Conservation (phyloP, 495 filamentous ascomycete genomes). For the Massariosphaeria phaeospora region DNA sequence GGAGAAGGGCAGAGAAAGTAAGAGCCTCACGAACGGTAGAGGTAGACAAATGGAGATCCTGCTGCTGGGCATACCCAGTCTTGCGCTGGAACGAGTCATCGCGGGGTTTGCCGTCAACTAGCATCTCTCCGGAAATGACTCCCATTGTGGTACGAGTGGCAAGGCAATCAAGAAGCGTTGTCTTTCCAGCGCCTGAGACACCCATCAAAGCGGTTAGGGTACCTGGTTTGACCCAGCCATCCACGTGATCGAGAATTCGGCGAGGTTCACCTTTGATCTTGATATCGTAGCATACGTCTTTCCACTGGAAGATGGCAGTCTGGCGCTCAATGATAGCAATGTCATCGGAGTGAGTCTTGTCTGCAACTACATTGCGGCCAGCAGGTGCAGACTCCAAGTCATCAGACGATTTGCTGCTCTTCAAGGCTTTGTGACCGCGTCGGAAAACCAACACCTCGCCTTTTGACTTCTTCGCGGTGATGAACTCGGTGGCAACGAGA, state of each 20-base stretch:
- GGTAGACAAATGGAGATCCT: constrained; percentile 84
- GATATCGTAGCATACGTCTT: constrained; percentile 80
- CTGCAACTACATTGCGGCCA: constrained; percentile 44
- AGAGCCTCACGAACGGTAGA: constrained; percentile 84
- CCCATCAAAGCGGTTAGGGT: constrained; percentile 88
- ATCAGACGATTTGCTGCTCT: constrained; percentile 52
- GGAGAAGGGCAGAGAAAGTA: constrained; percentile 74
- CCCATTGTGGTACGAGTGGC: constrained; percentile 81
- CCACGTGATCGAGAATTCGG: constrained; percentile 75
- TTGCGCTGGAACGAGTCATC: constrained; percentile 85
- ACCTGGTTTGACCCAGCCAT: constrained; percentile 89
- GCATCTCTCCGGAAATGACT: constrained; percentile 77
- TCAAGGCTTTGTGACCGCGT: constrained; percentile 61
- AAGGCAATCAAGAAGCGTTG: constrained; percentile 65
- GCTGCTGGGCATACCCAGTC: constrained; percentile 93
- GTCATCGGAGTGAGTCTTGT: constrained; percentile 47
- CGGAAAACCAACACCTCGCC: constrained; percentile 87
- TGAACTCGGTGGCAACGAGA: constrained; percentile 66
- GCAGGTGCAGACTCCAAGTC: constrained; percentile 44
- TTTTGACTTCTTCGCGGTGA: constrained; percentile 74
- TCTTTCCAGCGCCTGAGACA: constrained; percentile 67
- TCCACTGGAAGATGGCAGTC: constrained; percentile 80
- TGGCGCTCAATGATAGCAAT: constrained; percentile 53
- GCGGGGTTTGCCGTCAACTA: constrained; percentile 70
- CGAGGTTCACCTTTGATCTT: constrained; percentile 73